Evolutionary conservation across 805 yeast species (phyloP).

Genomic region (Cyberlindnera sargentensis): DNA sequence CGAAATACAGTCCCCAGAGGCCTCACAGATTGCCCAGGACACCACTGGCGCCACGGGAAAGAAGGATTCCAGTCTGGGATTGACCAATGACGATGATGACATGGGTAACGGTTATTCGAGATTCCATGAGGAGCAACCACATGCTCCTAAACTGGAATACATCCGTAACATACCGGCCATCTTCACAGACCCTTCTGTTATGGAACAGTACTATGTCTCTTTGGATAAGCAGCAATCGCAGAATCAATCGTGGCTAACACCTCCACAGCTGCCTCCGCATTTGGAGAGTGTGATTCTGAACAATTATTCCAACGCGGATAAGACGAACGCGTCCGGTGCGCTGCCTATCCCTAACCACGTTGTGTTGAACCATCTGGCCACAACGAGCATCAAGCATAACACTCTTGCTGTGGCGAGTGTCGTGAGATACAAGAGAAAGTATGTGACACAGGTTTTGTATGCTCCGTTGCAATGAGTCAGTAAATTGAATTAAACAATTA

Average conservation of each 20-base stretch:
- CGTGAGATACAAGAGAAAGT: conserved; percentile 80
- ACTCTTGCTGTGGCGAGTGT: conserved; percentile 91
- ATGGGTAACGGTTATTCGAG: conserved; percentile 78
- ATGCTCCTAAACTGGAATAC: conserved; percentile 30
- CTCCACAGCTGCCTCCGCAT: conserved; percentile 97
- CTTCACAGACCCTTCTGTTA: conserved; percentile 76
- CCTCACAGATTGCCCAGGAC: conserved; percentile 22
- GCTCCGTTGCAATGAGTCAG: conserved; percentile 59
- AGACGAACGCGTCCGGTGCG: conserved; percentile 81
- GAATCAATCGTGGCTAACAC: conserved; percentile 64
- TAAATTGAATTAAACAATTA: no score
- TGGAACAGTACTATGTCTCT: conserved; percentile 79
- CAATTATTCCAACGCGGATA: conserved; percentile 51
- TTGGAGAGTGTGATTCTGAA: conserved; percentile 89
- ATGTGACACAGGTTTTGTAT: conserved; percentile 85
- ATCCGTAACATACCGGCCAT: conserved; percentile 74
- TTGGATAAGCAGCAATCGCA: conserved; percentile 51
- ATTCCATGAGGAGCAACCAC: conserved; percentile 55
- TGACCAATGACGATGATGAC: conserved; percentile 65
- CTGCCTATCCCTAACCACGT: conserved; percentile 93
- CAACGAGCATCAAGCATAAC: conserved; percentile 89
- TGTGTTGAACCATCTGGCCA: conserved; percentile 89
- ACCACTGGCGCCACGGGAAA: conserved; percentile 1
- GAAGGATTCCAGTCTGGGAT: conserved; percentile 55
- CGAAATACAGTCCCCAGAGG: conserved; percentile 45